Conservation (phyloP, 2,329 filamentous ascomycete species). For the Rutstroemia sp. region DNA sequence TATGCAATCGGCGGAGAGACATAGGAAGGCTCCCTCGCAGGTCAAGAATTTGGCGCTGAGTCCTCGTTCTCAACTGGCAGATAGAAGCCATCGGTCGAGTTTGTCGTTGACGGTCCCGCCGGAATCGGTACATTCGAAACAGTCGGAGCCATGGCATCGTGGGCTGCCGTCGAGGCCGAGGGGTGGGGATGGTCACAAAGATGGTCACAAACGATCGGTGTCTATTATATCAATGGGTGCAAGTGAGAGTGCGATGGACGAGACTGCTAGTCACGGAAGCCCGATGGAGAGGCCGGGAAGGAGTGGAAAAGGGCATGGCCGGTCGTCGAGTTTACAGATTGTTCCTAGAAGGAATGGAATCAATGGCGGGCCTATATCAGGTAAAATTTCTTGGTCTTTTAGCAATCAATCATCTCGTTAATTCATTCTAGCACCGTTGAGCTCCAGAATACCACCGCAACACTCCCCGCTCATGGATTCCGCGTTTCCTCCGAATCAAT, state of each 20-base stretch:
- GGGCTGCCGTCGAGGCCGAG: constrained; percentile 16
- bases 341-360: constrained; percentile 41
- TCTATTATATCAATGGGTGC: constrained; percentile 76
- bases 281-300: constrained; percentile 38
- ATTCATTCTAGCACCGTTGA: constrained; percentile 21
- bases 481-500: constrained; percentile 20
- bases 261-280: constrained; percentile 29
- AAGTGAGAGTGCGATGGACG: constrained; percentile 29
- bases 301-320: constrained; percentile 58
- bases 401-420: constrained; percentile 2
- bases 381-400: constrained; percentile 26
- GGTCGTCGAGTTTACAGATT: constrained; percentile 78
- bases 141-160: constrained; percentile 19
- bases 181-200: constrained; percentile 56
- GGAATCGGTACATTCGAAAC: constrained; percentile 10
- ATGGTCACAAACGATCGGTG: constrained; percentile 66
- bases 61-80: constrained; percentile 36
- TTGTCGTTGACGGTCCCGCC: constrained; percentile 55
- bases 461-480: constrained; percentile 31
- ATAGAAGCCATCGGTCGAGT: constrained; percentile 57
- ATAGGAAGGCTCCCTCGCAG: constrained; percentile 26
- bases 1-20: constrained; percentile 21
- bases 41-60: constrained; percentile 39
- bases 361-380: constrained; percentile 34
- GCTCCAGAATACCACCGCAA: constrained; percentile 30